Base-by-base conservation (phyloP, 2,329 filamentous ascomycete species). In the Colletotrichum tamarilloi region DNA sequence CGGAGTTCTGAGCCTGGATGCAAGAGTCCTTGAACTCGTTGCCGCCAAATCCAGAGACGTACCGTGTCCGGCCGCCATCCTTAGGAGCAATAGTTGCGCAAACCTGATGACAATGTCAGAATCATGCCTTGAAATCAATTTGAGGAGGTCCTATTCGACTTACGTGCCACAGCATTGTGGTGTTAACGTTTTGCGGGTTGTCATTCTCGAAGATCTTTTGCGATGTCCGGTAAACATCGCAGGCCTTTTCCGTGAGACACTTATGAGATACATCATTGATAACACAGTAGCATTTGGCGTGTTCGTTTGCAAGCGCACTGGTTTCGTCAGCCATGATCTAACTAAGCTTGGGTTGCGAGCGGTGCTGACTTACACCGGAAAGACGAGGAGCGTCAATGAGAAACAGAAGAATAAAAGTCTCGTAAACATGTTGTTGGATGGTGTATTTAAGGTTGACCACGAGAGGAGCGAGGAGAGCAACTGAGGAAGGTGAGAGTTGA, bases 1-100 rank as follows among this genome's bases (percentile, higher is more conserved):
- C 68, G 16, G 38, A 28, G 19, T 11, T n/a, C 38, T 53, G 56
- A 16, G 68, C 62, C 42, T 38, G 53, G 8, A 5, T 11, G 8
- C 67, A 70, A 19, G 67, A 5, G 19, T 42, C 5, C 38, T 59
- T 38, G 14, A 55, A 70, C 9, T 70, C 67, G 12, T 70, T 55
- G 12, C 67, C 67, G 11, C 67, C 67, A 42, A 70, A 59, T 14
- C 53, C 67, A 12, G 28, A 24, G 1, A 67, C 53, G 9, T 53
- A 70, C 16, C 19, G 55, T 52, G 53, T 32, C 7, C 67, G 62
- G 9, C 67, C 67, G 4, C 30, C 42, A 12, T 53, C 38, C 6
- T 53, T 53, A 7, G 67, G 67, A 0, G 42, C 42, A 19, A 55
- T 59, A 5, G 62, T 38, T 11, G 55, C 55, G 30, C 67, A 70